Base-by-base conservation (phyloP, 345 rosid species). In the Populus pruinosa region DNA sequence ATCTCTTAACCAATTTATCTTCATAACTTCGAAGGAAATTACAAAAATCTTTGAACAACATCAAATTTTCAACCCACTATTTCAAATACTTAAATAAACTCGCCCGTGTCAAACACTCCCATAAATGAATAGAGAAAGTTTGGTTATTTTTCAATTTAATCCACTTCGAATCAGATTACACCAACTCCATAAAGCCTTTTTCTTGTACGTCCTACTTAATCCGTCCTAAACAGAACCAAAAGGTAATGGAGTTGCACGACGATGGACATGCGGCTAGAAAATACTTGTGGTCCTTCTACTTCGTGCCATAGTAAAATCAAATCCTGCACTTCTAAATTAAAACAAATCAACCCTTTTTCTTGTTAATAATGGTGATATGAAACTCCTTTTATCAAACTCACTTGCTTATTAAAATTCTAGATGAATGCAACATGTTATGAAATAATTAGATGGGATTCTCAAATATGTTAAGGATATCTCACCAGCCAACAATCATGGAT, bases 71-170 rank as follows among this genome's bases (percentile, higher is more conserved):
- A 47, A 18, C 2, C 17, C 43, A 4, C 55, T 20, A n/a, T 63
- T 63, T 62, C 44, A 56, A 61, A 27, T 41, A 53, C 53, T 67
- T 59, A 27, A 35, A 7, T 41, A 56, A 56, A 31, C 75, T 38
- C 27, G 38, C 64, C 76, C 76, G 76, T 70, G 71, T 80, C 67
- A 70, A 80, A 56, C 23, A 74, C 56, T 74, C 35, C 29, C 56
- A 5, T 18, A 20, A 66, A 13, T 29, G 68, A 29, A 21, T 27
- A 21, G 47, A 43, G 25, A 12, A 6, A 14, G 21, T 44, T 35
- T 47, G 80, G 75, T 49, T 75, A 44, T 49, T 41, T 35, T 67
- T 38, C 73, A 67, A 78, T 77, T 73, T 55, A 78, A 78, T n/a
- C 77, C 73, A 72, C 81, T 65, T 18, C 68, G 17, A n/a, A 23